Conservation (phyloP, 2,329 filamentous ascomycete genomes). For the Botrytis pseudocinerea region DNA sequence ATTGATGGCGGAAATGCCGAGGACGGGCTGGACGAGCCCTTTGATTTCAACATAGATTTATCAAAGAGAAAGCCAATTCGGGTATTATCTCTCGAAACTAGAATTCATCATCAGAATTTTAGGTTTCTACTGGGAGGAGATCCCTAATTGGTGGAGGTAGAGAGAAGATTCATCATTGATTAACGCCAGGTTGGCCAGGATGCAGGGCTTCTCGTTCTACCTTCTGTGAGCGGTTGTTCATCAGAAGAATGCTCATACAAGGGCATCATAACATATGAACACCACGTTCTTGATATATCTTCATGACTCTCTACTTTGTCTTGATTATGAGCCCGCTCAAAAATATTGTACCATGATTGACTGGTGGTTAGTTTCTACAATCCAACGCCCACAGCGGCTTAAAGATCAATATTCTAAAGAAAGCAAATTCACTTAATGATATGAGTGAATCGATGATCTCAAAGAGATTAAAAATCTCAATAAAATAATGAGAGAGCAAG, state of each 20-base stretch:
- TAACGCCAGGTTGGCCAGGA: too few relatives aligned
- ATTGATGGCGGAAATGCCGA: background rate
- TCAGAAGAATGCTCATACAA: background rate
- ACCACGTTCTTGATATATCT: background rate
- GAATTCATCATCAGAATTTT: background rate
- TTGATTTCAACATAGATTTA: background rate
- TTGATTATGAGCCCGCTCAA: background rate
- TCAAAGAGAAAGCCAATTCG: background rate
- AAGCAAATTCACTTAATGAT: too few relatives aligned
- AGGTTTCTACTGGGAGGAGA: background rate
- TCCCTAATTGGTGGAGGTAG: background rate
- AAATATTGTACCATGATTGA: background rate
- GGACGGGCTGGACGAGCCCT: background rate
- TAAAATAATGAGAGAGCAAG: too few relatives aligned
- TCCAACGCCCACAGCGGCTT: too few relatives aligned
- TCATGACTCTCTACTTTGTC: background rate
- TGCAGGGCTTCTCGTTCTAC: background rate
- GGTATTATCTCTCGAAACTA: background rate
- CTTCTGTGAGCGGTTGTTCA: background rate
- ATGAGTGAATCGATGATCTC: too few relatives aligned
- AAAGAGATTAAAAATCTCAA: too few relatives aligned
- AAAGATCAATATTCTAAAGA: too few relatives aligned
- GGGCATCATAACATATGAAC: background rate
- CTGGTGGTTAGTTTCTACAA: too few relatives aligned
- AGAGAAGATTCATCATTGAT: background rate